A percentile compares a stretch with the other conserved stretches of the same genome.
These are phyloP conservation scores for Tephrocybe rancida DNA, from an alignment of 768 basidiomycete species.

Conservation along the genomic window DNA sequence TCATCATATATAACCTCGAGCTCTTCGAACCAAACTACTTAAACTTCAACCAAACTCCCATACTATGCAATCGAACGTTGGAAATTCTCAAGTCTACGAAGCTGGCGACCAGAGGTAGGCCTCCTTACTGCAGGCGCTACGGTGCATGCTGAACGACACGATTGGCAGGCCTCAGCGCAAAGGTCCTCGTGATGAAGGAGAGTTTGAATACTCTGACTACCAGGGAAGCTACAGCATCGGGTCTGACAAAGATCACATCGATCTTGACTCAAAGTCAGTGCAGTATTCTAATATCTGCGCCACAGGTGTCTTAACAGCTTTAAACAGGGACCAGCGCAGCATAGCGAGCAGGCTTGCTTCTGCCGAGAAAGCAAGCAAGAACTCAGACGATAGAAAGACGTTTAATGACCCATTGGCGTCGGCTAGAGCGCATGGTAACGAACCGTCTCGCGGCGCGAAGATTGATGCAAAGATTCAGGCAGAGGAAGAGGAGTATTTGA, in stretches of 20 bases:
- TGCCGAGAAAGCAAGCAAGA: conserved; percentile 26
- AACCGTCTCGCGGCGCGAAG: conserved; percentile 59
- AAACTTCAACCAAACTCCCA: not conserved
- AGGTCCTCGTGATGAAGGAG: not conserved
- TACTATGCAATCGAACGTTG: conserved; percentile 51
- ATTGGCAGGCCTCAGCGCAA: not conserved
- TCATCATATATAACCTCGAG: no score
- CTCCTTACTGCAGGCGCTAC: not conserved
- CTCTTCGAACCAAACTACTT: no score
- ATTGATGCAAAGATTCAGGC: conserved; percentile 57
- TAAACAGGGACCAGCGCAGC: conserved; percentile 21
- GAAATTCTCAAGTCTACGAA: conserved; percentile 49
- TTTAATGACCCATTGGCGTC: conserved; percentile 49
- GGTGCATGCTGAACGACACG: not conserved
- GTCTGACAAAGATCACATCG: not conserved
- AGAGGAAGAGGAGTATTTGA: conserved; percentile 52
- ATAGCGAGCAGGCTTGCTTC: conserved; percentile 39
- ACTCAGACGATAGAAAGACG: conserved; percentile 32
- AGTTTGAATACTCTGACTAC: not conserved
- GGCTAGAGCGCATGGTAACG: conserved; percentile 54
- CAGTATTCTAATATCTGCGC: not conserved
- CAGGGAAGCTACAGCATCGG: not conserved
- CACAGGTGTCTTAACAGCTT: no score
- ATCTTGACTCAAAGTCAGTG: not conserved
- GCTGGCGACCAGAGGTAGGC: conserved; percentile 48